Percentiles rank a stretch among this genome's conserved stretches.
Conservation (phyloP, 2,329 filamentous ascomycete species). For the Drechslerella coelobrocha region DNA sequence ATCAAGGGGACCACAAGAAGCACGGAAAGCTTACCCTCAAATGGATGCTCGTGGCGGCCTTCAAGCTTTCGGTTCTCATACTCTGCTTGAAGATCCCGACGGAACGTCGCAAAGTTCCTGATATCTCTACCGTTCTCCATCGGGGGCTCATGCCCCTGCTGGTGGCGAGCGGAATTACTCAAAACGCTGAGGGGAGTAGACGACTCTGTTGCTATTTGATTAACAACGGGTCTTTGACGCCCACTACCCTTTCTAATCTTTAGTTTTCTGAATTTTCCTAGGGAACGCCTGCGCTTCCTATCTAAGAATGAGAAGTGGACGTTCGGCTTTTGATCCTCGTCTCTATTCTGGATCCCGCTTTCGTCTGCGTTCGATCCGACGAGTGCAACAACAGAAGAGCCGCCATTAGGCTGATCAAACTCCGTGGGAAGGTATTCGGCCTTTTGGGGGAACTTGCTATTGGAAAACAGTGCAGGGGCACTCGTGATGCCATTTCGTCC, state of each 20-base stretch:
- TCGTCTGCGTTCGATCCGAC: not conserved
- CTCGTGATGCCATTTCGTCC: slow-evolving; percentile 8
- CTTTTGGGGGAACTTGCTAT: not conserved
- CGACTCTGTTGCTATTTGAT: not conserved
- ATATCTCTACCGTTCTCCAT: slow-evolving; percentile 21
- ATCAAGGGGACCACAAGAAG: not conserved
- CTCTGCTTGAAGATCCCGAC: slow-evolving; percentile 24
- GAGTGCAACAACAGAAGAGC: not conserved
- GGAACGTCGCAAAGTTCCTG: slow-evolving; percentile 30
- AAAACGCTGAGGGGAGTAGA: slow-evolving; percentile 20
- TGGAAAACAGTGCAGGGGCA: not conserved
- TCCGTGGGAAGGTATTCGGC: not conserved
- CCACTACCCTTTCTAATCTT: not conserved
- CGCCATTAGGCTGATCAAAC: not conserved
- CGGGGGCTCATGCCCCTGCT: slow-evolving; percentile 1
- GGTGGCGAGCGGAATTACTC: not conserved
- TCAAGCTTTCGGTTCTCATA: slow-evolving; percentile 31
- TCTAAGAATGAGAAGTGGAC: slow-evolving; percentile 18
- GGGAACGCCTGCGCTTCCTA: slow-evolving; percentile 12
- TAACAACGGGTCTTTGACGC: not conserved
- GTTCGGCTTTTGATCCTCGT: not conserved
- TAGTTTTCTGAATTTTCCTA: not conserved
- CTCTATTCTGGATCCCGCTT: not conserved
- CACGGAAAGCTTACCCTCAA: slow-evolving; percentile 31
- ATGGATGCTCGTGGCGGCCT: slow-evolving; percentile 41